These are phyloP conservation scores for Acacia acuminata DNA, from an alignment of 306 rosid species.

Conservation along the genomic window DNA sequence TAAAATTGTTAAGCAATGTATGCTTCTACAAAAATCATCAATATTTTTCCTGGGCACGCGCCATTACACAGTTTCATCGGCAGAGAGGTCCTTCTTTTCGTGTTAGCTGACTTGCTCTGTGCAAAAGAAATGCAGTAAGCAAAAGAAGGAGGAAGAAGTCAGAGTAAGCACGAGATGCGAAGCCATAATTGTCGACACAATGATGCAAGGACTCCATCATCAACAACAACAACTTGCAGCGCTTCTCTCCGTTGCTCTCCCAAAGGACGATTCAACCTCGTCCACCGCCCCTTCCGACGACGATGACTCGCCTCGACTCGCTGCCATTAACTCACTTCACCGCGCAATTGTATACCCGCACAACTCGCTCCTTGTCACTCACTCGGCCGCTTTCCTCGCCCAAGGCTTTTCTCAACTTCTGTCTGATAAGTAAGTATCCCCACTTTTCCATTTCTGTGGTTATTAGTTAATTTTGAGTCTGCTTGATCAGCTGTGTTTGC, in stretches of 20 bases:
- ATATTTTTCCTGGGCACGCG: neutral
- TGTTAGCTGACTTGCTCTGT: neutral
- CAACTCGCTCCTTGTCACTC: conserved; percentile 83
- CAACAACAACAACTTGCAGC: conserved; percentile 86
- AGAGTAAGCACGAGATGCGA: conserved; percentile 35
- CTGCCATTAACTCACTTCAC: conserved; percentile 81
- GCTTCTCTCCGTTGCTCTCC: conserved; percentile 82
- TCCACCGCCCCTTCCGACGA: conserved; percentile 42
- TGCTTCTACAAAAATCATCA: neutral
- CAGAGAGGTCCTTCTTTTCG: neutral
- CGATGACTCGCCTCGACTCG: conserved; percentile 67
- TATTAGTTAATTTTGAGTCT: neutral
- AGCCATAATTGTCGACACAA: neutral
- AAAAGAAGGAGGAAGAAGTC: neutral
- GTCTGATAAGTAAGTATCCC: conserved; percentile 62
- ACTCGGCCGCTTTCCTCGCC: conserved; percentile 84
- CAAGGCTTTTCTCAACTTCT: conserved; percentile 88
- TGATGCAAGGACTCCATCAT: conserved; percentile 85
- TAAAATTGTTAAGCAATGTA: too few relatives aligned
- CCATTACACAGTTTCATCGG: neutral
- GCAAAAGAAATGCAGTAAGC: neutral
- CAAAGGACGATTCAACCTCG: conserved; percentile 55
- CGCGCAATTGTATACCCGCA: conserved; percentile 83
- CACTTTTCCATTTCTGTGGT: neutral
- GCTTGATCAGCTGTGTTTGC: neutral